Evolutionary conservation across 2,329 filamentous ascomycete species (phyloP), one percentile per base, ranked within the genome.

Genomic region (Cercospora zeae-maydis): DNA sequence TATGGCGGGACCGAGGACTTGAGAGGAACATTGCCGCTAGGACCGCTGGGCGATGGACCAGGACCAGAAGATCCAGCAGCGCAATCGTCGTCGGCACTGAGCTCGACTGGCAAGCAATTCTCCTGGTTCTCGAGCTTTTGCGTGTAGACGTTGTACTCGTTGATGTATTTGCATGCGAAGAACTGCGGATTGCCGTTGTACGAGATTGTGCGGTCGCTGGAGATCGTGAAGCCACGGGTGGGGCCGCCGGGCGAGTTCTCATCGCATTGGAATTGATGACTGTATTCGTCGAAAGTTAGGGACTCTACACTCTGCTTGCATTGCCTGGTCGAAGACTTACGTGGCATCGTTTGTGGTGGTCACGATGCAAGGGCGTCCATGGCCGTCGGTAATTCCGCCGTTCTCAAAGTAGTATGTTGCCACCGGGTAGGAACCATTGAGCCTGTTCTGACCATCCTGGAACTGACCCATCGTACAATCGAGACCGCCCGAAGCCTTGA

Each of bases 361-460:
- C 21, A 66, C 64, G 11, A 66, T 30, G 71, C 87, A 89, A 34
- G 51, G 37, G 24, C 53, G 59, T 6, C 59, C 59, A 8, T 39
- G 39, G 7, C 47, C 56, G 37, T 66, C 62, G 11, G 59, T 58
- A 37, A 67, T 63, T 6, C 60, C 58, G 58, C 62, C 65, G 39
- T 67, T 64, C 37, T 36, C 56, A 53, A 62, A 58, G 58, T 64
- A 64, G 63, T 66, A 66, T 3, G 63, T 66, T 24, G 61, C 63
- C 7, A 63, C 58, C 6, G 66, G 21, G 42, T 64, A 64, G 51
- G 54, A 59, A n/a, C 62, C 65, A 21, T 64, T 64, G 52, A 66
- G 53, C 24, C 65, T 61, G 60, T 66, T 66, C 62, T 67, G 66
- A 24, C 66, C 66, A 47, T 70, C 68, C n/a, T 55, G 47, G 16